Conservation (phyloP, 2,329 filamentous ascomycete species). For the Colletotrichum musae region DNA sequence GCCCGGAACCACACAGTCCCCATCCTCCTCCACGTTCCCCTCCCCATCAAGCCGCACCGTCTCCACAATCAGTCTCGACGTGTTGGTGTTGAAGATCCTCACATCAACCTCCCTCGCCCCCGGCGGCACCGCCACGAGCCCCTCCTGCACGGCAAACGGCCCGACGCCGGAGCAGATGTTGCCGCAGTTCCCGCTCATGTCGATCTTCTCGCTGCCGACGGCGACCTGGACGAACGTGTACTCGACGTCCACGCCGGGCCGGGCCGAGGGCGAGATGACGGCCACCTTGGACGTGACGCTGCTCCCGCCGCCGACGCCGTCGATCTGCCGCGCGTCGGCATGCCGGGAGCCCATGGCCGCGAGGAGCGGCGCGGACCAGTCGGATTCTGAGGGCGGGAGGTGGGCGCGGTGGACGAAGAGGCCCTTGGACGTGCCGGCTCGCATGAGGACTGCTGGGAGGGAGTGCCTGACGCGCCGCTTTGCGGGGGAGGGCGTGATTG, state of each 20-base stretch:
- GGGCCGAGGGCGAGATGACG: slow-evolving; percentile 62
- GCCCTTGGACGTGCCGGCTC: slow-evolving; percentile 74
- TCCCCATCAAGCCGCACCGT: slow-evolving; percentile 65
- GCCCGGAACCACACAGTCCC: slow-evolving; percentile 71
- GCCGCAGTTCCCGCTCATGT: slow-evolving; percentile 74
- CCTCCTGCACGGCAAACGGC: slow-evolving; percentile 70
- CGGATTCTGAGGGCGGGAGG: slow-evolving; percentile 60
- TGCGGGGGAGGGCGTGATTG: slow-evolving; percentile 9
- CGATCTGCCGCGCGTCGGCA: slow-evolving; percentile 69
- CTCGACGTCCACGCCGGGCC: slow-evolving; percentile 67
- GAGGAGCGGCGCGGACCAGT: slow-evolving; percentile 68
- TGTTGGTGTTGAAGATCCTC: slow-evolving; percentile 75
- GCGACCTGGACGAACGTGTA: slow-evolving; percentile 76
- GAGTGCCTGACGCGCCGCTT: slow-evolving; percentile 40
- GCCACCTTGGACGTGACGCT: slow-evolving; percentile 74
- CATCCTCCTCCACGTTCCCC: slow-evolving; percentile 62
- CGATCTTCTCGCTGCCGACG: slow-evolving; percentile 67
- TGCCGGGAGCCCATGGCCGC: slow-evolving; percentile 69
- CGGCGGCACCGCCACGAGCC: slow-evolving; percentile 51
- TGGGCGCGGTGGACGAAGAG: slow-evolving; percentile 69
- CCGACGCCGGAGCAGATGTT: slow-evolving; percentile 75
- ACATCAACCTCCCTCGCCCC: slow-evolving; percentile 41
- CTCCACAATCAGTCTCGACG: slow-evolving; percentile 67
- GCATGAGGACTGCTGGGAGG: slow-evolving; percentile 70
- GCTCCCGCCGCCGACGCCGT: slow-evolving; percentile 74